These are phyloP conservation scores for Hypoxylon fuscum DNA, from an alignment of 495 filamentous ascomycete species.

Conservation along the genomic window DNA sequence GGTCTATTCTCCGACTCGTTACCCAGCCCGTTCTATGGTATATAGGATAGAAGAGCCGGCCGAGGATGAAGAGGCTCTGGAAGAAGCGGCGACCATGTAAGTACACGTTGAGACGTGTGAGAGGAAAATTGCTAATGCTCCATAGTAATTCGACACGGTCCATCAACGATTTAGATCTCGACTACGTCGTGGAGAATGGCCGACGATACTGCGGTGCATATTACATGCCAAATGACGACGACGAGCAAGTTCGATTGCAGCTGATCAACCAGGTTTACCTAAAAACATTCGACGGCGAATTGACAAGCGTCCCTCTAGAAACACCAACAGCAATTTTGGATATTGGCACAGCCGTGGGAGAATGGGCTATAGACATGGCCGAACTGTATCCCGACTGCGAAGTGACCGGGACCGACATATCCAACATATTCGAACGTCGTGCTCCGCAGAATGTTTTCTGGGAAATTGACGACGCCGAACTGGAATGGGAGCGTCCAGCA, in stretches of 20 bases:
- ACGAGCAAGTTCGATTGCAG: conserved; percentile 75
- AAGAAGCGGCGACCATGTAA: conserved; percentile 59
- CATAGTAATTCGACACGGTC: conserved; percentile 60
- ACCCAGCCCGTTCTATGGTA: conserved; percentile 42
- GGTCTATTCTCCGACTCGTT: conserved; percentile 45
- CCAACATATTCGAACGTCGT: conserved; percentile 62
- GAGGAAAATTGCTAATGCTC: conserved; percentile 12
- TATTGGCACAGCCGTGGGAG: conserved; percentile 73
- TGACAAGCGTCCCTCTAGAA: conserved; percentile 67
- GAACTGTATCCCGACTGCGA: conserved; percentile 68
- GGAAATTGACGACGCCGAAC: conserved; percentile 73
- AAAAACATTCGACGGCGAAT: conserved; percentile 64
- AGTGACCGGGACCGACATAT: conserved; percentile 75
- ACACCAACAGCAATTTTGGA: conserved; percentile 68
- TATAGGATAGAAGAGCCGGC: conserved; percentile 40
- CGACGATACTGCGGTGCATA: conserved; percentile 75
- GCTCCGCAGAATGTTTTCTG: conserved; percentile 73
- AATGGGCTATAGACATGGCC: conserved; percentile 80
- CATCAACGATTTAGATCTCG: conserved; percentile 63
- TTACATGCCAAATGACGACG: conserved; percentile 79
- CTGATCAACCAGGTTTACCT: conserved; percentile 73
- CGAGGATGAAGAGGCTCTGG: conserved; percentile 44
- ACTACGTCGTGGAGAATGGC: conserved; percentile 68
- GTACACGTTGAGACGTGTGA: conserved; percentile 4
- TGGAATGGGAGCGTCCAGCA: conserved; percentile 63